These are phyloP conservation scores for Lipomyces sp. DNA, from an alignment of 805 yeast genomes.

Conservation along the genomic window DNA sequence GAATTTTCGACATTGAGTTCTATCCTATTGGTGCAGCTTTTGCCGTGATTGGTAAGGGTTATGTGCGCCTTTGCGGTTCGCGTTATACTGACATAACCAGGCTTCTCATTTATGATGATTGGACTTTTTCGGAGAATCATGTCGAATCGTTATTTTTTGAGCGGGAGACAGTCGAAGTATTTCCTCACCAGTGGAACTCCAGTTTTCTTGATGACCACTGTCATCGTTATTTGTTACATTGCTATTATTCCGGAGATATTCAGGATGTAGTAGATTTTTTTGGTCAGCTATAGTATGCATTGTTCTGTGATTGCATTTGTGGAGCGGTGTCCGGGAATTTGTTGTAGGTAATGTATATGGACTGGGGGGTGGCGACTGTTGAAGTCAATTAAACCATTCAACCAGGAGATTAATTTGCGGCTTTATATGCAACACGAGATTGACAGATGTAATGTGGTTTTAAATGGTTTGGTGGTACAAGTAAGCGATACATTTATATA, in stretches of 20 bases:
- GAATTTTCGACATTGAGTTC: constrained; percentile 36
- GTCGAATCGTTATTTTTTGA: constrained; percentile 20
- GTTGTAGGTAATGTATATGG: too few species aligned
- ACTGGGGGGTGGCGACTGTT: too few species aligned
- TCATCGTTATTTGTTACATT: constrained; percentile 19
- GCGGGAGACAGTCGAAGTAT: constrained; percentile 23
- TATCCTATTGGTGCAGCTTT: constrained; percentile 37
- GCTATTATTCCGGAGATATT: constrained; percentile 32
- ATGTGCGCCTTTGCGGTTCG: too few species aligned
- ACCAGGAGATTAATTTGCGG: too few species aligned
- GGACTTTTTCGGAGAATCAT: constrained; percentile 27
- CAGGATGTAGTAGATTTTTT: constrained; percentile 16
- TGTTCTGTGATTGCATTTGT: neutral
- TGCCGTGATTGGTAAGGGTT: constrained; percentile 28
- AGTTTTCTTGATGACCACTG: constrained; percentile 19
- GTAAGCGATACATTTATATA: neutral
- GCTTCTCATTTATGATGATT: constrained; percentile 26
- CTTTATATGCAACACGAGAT: too few species aligned
- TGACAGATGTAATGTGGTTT: neutral
- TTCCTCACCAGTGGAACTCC: constrained; percentile 33
- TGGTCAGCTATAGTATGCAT: neutral
- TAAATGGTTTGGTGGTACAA: neutral
- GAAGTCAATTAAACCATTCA: too few species aligned
- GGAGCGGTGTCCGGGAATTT: neutral
- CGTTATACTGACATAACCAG: constrained; percentile 9